These are phyloP conservation scores for Paecilomyces sp. DNA, from an alignment of 2,329 filamentous ascomycete genomes.

Conservation along the genomic window DNA sequence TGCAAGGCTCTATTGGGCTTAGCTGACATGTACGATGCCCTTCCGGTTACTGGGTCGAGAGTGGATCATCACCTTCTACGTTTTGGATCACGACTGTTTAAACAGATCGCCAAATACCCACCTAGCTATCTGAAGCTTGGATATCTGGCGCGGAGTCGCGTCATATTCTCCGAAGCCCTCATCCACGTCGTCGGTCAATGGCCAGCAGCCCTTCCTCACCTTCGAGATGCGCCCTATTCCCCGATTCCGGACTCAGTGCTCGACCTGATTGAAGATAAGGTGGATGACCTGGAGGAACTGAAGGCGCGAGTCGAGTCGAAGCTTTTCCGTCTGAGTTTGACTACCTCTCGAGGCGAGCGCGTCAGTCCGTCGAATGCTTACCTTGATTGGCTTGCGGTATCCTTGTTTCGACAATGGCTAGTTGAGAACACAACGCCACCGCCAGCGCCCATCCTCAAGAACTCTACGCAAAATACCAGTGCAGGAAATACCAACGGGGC, in stretches of 20 bases:
- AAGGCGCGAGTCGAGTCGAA: constrained; percentile 73
- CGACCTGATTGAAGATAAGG: constrained; percentile 90
- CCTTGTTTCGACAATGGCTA: constrained; percentile 85
- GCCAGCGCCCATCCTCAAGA: constrained; percentile 44
- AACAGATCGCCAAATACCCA: constrained; percentile 93
- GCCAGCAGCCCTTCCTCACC: constrained; percentile 71
- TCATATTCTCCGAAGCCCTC: constrained; percentile 79
- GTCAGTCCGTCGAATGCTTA: constrained; percentile 74
- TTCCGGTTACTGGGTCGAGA: constrained; percentile 77
- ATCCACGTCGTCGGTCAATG: constrained; percentile 94
- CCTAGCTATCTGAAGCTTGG: constrained; percentile 86
- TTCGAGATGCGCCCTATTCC: constrained; percentile 49
- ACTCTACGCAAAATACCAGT: constrained; percentile 11
- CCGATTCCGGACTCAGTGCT: constrained; percentile 68
- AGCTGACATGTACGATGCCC: constrained; percentile 91
- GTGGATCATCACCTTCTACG: constrained; percentile 91
- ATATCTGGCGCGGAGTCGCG: constrained; percentile 73
- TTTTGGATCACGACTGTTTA: constrained; percentile 86
- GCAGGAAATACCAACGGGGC: constrained; percentile 6
- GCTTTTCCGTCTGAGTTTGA: constrained; percentile 73
- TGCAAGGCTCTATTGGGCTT: constrained; percentile 83
- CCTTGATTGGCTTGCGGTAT: constrained; percentile 82
- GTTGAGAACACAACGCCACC: constrained; percentile 80
- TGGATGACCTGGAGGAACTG: constrained; percentile 79
- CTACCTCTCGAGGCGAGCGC: constrained; percentile 71